Conservation (phyloP, 148 eudicot genomes). For the Polygonum maritimum region DNA sequence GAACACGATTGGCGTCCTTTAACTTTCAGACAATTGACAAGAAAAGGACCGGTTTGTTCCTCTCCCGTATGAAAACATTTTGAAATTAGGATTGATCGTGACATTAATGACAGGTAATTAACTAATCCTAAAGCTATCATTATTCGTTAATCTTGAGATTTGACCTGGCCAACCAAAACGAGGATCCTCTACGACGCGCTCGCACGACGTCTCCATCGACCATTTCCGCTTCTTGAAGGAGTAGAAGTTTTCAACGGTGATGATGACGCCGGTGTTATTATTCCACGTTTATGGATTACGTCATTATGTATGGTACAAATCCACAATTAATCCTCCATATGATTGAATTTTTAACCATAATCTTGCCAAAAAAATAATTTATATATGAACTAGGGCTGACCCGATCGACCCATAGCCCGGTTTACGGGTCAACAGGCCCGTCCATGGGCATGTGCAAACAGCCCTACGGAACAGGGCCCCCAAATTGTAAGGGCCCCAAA, state of each 20-base stretch:
- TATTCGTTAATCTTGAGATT: not conserved
- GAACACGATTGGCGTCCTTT: not conserved
- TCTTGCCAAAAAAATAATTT: too few species aligned
- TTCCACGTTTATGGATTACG: not conserved
- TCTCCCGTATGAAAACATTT: not conserved
- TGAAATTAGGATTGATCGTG: not conserved
- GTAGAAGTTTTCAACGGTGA: slow-evolving; percentile 4
- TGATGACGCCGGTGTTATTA: not conserved
- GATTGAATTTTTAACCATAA: too few species aligned
- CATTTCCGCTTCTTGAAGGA: not conserved
- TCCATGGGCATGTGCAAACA: too few species aligned
- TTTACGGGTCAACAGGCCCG: too few species aligned
- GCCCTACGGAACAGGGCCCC: too few species aligned
- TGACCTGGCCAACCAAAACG: slow-evolving; percentile 1
- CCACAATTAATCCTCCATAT: too few species aligned
- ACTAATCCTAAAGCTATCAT: not conserved
- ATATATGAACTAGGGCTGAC: too few species aligned
- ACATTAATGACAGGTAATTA: not conserved
- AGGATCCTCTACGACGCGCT: not conserved
- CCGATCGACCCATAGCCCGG: too few species aligned
- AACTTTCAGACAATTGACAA: not conserved
- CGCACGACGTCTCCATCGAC: not conserved
- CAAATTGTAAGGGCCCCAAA: too few species aligned
- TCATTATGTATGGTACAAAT: not conserved
- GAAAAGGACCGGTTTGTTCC: slow-evolving; percentile 3